These are phyloP conservation scores for Epichloe festucae DNA, from an alignment of 2,329 filamentous ascomycete genomes.

Conservation along the genomic window DNA sequence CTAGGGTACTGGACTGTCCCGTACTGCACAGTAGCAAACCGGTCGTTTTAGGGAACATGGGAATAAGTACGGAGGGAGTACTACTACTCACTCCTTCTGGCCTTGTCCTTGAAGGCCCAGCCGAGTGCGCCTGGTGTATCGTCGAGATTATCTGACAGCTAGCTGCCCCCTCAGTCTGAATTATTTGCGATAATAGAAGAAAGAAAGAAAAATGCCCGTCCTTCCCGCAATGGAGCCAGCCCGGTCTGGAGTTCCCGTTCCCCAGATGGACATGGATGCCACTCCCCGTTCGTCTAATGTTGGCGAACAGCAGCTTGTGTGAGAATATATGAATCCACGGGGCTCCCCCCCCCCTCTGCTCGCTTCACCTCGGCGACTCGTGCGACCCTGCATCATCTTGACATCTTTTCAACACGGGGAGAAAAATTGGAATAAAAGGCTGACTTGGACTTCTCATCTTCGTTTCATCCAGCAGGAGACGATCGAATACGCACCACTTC, in stretches of 20 bases:
- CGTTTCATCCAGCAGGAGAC: background rate
- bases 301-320: background rate
- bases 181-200: background rate
- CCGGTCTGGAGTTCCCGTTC: background rate
- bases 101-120: no score
- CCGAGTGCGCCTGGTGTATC: no score
- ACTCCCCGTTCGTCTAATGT: background rate
- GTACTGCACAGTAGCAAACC: no score
- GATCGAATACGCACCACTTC: background rate
- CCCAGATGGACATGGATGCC: background rate
- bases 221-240: constrained; percentile 3
- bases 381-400: background rate
- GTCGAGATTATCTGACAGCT: no score
- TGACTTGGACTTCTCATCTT: background rate
- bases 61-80: no score
- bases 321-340: background rate
- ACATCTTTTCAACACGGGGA: background rate
- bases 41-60: no score
- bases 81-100: no score
- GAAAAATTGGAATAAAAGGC: background rate
- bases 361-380: background rate
- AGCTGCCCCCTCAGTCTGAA: background rate
- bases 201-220: background rate
- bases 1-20: no score
- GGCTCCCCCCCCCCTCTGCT: background rate